These are phyloP conservation scores for Chlamydomonas sp. DNA, from an alignment of 139 green algal genomes.

Conservation along the genomic window DNA sequence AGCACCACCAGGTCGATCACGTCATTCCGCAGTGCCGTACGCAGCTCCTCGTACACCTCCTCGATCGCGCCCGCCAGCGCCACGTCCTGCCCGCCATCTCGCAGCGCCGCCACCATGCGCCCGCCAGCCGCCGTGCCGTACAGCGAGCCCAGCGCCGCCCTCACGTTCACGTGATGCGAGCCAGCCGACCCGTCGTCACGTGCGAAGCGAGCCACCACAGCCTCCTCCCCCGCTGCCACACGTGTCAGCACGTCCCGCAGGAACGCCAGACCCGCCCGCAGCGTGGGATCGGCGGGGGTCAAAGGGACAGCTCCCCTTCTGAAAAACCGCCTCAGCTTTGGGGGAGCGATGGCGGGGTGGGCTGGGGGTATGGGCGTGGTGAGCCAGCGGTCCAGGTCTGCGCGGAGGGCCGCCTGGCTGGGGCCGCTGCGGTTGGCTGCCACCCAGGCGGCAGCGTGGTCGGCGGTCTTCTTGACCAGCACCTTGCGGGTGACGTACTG, in stretches of 20 bases:
- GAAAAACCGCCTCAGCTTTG: no score
- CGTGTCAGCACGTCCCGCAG: slow-evolving; percentile 11
- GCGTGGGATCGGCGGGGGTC: no score
- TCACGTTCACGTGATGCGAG: background rate
- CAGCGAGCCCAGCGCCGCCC: background rate
- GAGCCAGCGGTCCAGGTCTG: no score
- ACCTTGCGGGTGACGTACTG: no score
- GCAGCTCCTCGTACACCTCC: slow-evolving; percentile 3
- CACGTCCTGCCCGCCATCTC: no score
- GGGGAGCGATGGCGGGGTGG: no score
- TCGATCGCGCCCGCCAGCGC: background rate
- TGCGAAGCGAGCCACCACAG: background rate
- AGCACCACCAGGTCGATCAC: slow-evolving; percentile 8
- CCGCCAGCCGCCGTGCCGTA: background rate
- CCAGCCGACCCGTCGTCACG: background rate
- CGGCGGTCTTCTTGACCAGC: no score
- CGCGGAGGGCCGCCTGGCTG: no score
- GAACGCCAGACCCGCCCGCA: background rate
- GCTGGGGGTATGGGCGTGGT: no score
- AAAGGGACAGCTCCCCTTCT: no score
- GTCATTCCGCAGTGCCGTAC: background rate
- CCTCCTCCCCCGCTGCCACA: background rate
- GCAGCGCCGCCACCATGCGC: background rate
- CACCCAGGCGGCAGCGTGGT: no score
- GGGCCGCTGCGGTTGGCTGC: no score